Base-by-base conservation (phyloP, 2,329 filamentous ascomycete species). In the Botryotinia globosa region DNA sequence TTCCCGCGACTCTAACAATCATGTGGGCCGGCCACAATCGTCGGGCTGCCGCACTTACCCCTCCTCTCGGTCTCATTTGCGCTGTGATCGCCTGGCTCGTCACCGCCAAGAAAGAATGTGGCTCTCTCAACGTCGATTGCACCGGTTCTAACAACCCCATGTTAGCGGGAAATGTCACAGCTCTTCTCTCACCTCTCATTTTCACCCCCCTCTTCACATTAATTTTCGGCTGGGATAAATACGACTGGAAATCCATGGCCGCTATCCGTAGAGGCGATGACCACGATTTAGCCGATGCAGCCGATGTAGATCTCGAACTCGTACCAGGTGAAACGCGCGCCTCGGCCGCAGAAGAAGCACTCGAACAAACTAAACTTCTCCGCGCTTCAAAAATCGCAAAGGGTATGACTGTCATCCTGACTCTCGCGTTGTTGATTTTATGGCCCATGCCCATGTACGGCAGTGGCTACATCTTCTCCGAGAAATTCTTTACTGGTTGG, bases 361-460 rank as follows among this genome's bases (percentile, higher is more conserved):
- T 80, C 25, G 80, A 81, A 68, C 83, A 85, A 74, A 80, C 79
- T 29, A 86, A 87, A 75, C 82, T 91, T 44, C 84, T 86, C 74
- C 85, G 83, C 39, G 86, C 88, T 0, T 87, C 87, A 10, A 85
- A 83, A 73, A 84, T 86, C 48, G 84, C 85, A 0, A 83, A 83
- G 66, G 79, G 78, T 70, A 81, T 82, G 45, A 92, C 90, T 0
- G 84, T 89, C 16, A 81, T 87, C 76, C 85, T 93, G 83, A 92
- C 93, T 0, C 74, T 97, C 0, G 86, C 89, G 0, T 85, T 97
- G 72, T 84, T 97, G 0, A 85, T 97, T 2, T 87, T 97, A 25
- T 97, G 94, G 94, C 94, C 94, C 0, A 95, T 97, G 87, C 94
- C 94, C 1, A 90, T 97, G 89, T 97, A 96, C 79, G 94, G 93